These are phyloP conservation scores for Daedalea quercina DNA, from an alignment of 768 basidiomycete species.

Conservation along the genomic window DNA sequence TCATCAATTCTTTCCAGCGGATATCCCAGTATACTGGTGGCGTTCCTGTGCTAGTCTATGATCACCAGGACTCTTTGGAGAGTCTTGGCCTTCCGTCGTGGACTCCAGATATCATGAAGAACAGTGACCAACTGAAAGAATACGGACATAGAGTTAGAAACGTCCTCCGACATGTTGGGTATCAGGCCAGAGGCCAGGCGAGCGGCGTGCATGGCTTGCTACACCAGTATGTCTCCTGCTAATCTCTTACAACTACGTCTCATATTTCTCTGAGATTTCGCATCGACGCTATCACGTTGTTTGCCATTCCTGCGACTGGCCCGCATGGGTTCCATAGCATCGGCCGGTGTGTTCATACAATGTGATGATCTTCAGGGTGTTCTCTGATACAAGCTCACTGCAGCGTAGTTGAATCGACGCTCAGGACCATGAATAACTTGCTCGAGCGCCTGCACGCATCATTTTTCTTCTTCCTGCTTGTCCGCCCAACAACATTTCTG, in stretches of 20 bases:
- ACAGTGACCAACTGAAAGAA: conserved; percentile 37
- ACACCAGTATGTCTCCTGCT: conserved; percentile 52
- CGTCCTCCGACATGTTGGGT: conserved; percentile 60
- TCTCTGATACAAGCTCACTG: neutral
- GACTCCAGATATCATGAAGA: conserved; percentile 38
- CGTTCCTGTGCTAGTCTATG: conserved; percentile 76
- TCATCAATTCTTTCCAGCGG: conserved; percentile 73
- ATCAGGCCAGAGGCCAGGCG: conserved; percentile 71
- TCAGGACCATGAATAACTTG: conserved; percentile 89
- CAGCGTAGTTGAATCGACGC: conserved; percentile 80
- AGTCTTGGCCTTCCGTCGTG: conserved; percentile 34
- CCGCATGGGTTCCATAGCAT: conserved; percentile 95
- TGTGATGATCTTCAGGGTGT: neutral
- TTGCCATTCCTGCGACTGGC: conserved; percentile 78
- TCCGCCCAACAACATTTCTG: conserved; percentile 60
- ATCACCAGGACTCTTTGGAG: conserved; percentile 54
- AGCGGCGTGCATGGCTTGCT: conserved; percentile 90
- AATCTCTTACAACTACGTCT: neutral
- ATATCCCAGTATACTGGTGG: conserved; percentile 70
- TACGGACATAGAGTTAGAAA: conserved; percentile 60
- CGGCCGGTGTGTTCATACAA: conserved; percentile 54
- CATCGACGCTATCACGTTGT: conserved; percentile 91
- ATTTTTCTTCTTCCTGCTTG: conserved; percentile 91
- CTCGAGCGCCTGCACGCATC: conserved; percentile 95
- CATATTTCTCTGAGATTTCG: conserved; percentile 56